Percentiles rank a stretch among this genome's conserved stretches.
Evolutionary conservation across 2,329 filamentous ascomycete species (phyloP).

Genomic region (Magnaporthiopsis incrustans): DNA sequence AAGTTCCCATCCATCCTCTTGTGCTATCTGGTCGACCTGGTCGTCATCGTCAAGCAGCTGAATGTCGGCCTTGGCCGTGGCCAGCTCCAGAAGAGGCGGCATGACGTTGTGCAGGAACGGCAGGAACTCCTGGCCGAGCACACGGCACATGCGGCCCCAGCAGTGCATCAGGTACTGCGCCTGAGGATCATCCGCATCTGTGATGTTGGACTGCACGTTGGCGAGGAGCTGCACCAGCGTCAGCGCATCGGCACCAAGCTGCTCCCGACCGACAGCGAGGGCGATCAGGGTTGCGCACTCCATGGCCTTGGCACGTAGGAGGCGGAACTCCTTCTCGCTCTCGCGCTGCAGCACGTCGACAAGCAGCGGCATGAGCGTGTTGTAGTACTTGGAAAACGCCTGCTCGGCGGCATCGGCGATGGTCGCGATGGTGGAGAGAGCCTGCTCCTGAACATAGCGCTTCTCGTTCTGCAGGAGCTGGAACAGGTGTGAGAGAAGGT

Average conservation of each 20-base stretch:
- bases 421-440: conserved; percentile 93
- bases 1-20: conserved; percentile 95
- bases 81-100: conserved; percentile 84
- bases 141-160: conserved; percentile 98
- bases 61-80: conserved; percentile 92
- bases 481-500: conserved; percentile 77
- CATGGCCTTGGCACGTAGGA: conserved; percentile 95
- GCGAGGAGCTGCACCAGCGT: conserved; percentile 81
- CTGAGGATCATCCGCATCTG: conserved; percentile 89
- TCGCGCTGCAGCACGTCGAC: conserved; percentile 85
- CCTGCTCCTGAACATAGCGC: conserved; percentile 95
- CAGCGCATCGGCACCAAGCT: conserved; percentile 80
- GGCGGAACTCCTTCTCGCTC: conserved; percentile 84
- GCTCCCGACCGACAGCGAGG: conserved; percentile 86
- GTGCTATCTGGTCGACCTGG: conserved; percentile 83
- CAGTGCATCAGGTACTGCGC: conserved; percentile 96
- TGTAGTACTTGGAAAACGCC: conserved; percentile 92
- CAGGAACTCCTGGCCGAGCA: conserved; percentile 82
- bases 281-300: conserved; percentile 96
- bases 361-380: conserved; percentile 88
- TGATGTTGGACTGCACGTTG: conserved; percentile 77
- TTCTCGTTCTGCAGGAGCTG: conserved; percentile 84
- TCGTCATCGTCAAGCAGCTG: conserved; percentile 94
- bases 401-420: conserved; percentile 97
- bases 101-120: conserved; percentile 91